Evolutionary conservation across 225 moss, liverwort and hornwort genomes (phyloP).

Genomic region (Physcomitrium patens): DNA sequence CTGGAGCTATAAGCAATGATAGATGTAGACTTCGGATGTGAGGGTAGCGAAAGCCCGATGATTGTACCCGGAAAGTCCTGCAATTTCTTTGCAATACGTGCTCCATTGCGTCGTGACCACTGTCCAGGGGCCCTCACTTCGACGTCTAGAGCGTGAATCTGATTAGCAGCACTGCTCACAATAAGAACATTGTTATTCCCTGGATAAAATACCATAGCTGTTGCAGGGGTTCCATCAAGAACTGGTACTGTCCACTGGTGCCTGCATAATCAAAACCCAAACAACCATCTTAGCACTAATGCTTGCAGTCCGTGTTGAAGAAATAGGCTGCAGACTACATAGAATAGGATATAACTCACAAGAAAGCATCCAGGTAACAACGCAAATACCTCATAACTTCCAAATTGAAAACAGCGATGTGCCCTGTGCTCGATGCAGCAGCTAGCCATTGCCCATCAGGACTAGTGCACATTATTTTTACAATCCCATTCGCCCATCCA

Average conservation of each 20-base stretch:
- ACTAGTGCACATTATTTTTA: constrained; percentile 80
- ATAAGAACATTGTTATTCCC: constrained; percentile 80
- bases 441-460: constrained; percentile 96
- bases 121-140: constrained; percentile 86
- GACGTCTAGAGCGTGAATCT: constrained; percentile 86
- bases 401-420: constrained; percentile 81
- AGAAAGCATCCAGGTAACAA: neutral
- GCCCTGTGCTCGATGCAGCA: constrained; percentile 77
- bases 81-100: constrained; percentile 61
- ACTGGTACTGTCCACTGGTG: constrained; percentile 97
- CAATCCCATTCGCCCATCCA: constrained; percentile 48
- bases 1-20: constrained; percentile 96
- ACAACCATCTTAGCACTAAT: constrained; percentile 6
- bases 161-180: constrained; percentile 86
- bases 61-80: constrained; percentile 91
- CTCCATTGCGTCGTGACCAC: constrained; percentile 80
- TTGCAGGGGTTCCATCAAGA: constrained; percentile 84
- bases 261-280: constrained; percentile 48
- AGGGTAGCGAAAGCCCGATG: constrained; percentile 83
- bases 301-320: no score
- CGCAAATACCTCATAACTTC: constrained; percentile 73
- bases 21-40: constrained; percentile 65
- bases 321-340: no score
- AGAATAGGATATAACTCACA: neutral
- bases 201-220: constrained; percentile 87